Conservation (phyloP, 2,329 filamentous ascomycete genomes). For the Botrytis deweyae region DNA sequence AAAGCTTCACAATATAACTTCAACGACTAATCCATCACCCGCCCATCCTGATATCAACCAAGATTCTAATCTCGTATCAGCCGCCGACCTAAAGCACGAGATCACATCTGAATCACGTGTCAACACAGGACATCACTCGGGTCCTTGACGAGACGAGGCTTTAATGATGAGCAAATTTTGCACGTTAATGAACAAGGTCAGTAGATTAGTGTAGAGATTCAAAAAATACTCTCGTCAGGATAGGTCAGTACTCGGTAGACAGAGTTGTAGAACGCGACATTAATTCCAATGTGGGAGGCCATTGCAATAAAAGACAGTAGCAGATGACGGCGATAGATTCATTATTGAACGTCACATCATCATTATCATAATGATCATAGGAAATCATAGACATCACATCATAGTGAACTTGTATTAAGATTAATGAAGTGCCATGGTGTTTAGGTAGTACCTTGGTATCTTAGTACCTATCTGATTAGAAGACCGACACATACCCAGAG, state of each 20-base stretch:
- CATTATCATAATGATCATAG: not conserved
- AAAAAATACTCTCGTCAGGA: not conserved
- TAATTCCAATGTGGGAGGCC: not conserved
- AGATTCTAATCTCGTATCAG: not conserved
- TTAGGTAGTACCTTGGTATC: not conserved
- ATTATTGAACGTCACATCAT: not conserved
- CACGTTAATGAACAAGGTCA: not conserved
- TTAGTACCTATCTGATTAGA: not conserved
- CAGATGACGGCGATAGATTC: too few species aligned
- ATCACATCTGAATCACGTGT: slow-evolving; percentile 8
- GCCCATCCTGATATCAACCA: not conserved
- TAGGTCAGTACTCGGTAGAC: not conserved
- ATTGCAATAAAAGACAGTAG: not conserved
- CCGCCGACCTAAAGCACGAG: not conserved
- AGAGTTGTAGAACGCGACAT: too few species aligned
- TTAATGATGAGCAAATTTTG: not conserved
- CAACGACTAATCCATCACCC: not conserved
- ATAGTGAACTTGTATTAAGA: not conserved
- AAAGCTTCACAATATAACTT: too few species aligned
- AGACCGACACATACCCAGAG: not conserved
- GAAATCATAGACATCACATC: not conserved
- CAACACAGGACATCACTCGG: not conserved
- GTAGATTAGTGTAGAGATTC: not conserved
- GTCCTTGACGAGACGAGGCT: not conserved
- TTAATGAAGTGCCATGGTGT: not conserved